These are phyloP conservation scores for Tetratostichococcus sp. DNA, from an alignment of 139 green algal genomes.

Conservation along the genomic window DNA sequence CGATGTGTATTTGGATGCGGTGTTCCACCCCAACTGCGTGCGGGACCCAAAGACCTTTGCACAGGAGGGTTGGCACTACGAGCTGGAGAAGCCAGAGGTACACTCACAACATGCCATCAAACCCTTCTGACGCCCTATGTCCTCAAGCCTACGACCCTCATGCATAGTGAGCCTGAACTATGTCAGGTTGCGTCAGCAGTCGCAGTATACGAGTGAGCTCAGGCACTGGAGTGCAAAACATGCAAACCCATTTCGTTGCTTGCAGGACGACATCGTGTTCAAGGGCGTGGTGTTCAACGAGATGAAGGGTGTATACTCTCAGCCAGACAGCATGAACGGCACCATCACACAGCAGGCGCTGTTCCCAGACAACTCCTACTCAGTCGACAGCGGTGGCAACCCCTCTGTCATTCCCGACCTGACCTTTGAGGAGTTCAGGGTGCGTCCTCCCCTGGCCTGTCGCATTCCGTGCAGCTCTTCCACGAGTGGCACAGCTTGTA, in stretches of 20 bases:
- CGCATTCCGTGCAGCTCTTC: too few species aligned
- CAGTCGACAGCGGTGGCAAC: conserved; percentile 90
- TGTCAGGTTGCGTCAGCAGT: too few species aligned
- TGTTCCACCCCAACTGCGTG: conserved; percentile 91
- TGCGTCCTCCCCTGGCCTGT: not conserved
- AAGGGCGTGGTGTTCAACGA: conserved; percentile 99
- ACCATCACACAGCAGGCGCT: conserved; percentile 73
- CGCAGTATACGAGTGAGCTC: too few species aligned
- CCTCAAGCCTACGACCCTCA: too few species aligned
- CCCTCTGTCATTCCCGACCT: conserved; percentile 88
- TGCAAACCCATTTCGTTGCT: too few species aligned
- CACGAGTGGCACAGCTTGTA: too few species aligned
- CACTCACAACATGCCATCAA: too few species aligned
- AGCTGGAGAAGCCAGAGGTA: conserved; percentile 74
- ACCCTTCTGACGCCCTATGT: too few species aligned
- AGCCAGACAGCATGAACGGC: conserved; percentile 85
- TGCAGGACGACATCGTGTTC: conserved; percentile 66
- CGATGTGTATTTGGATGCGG: conserved; percentile 98
- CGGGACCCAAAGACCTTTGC: conserved; percentile 83
- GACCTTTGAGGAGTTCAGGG: conserved; percentile 93
- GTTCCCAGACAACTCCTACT: conserved; percentile 86
- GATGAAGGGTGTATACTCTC: conserved; percentile 99
- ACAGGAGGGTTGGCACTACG: conserved; percentile 86
- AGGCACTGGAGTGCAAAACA: too few species aligned
- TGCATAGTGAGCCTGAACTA: too few species aligned